Percentiles rank a stretch among this genome's conserved stretches.
These are phyloP conservation scores for Fremontodendron californicum DNA, from an alignment of 345 rosid genomes.

Conservation along the genomic window DNA sequence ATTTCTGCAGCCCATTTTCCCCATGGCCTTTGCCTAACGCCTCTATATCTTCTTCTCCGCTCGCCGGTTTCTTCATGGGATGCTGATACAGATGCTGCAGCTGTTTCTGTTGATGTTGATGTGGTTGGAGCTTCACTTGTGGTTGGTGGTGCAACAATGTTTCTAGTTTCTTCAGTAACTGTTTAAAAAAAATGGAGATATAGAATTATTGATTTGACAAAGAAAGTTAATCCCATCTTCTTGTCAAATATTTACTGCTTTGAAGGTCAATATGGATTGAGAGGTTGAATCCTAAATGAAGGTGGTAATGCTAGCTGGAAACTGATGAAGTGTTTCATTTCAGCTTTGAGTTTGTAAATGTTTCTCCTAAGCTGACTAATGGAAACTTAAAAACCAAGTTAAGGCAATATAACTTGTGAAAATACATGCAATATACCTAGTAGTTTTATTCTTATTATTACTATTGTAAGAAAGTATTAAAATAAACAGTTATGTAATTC, in stretches of 20 bases:
- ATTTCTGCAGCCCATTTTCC: constrained; percentile 96
- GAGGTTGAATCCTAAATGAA: neutral
- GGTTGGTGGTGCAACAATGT: constrained; percentile 8
- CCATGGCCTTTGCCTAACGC: constrained; percentile 89
- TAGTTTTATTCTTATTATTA: neutral
- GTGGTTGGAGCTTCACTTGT: neutral
- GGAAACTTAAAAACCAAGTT: neutral
- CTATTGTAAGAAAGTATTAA: neutral
- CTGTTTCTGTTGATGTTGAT: neutral
- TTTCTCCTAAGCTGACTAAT: neutral
- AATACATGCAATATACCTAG: constrained; percentile 21
- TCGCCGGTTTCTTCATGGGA: constrained; percentile 39
- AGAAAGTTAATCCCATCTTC: neutral
- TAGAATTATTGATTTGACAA: neutral
- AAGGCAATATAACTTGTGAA: neutral
- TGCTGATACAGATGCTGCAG: constrained; percentile 12
- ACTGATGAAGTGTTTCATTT: constrained; percentile 11
- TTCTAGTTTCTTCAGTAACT: constrained; percentile 33
- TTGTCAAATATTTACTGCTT: constrained; percentile 3
- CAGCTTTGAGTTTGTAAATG: neutral
- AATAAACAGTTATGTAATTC: neutral
- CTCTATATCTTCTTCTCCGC: constrained; percentile 63
- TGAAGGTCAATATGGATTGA: constrained; percentile 10
- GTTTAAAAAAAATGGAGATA: neutral
- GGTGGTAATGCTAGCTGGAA: neutral